Conservation (phyloP, 495 filamentous ascomycete species). For the Trichoderma asperelloides region DNA sequence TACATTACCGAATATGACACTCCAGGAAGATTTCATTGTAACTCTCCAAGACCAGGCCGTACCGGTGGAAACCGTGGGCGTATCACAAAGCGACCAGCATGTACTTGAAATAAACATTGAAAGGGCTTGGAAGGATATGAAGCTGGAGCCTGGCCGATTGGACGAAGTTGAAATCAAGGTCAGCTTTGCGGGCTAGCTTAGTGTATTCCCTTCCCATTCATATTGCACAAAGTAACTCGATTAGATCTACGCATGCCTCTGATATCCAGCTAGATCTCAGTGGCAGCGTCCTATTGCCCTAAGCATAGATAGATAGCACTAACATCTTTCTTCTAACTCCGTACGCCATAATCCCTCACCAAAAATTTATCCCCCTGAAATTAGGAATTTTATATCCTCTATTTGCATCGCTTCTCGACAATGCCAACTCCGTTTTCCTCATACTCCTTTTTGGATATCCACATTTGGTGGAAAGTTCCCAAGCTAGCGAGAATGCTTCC, state of each 20-base stretch:
- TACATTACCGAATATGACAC: slow-evolving; percentile 45
- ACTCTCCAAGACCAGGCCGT: slow-evolving; percentile 63
- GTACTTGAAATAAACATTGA: slow-evolving; percentile 73
- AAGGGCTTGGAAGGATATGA: slow-evolving; percentile 69
- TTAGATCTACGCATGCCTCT: background rate
- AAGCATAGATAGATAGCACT: background rate
- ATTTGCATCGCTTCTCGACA: slow-evolving; percentile 75
- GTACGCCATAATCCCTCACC: slow-evolving; percentile 14
- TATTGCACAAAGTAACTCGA: background rate
- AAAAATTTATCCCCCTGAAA: background rate
- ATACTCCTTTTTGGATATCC: slow-evolving; percentile 84
- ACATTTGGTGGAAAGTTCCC: slow-evolving; percentile 99
- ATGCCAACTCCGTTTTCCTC: slow-evolving; percentile 64
- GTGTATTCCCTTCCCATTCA: background rate
- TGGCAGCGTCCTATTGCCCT: background rate
- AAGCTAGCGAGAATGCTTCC: slow-evolving; percentile 92
- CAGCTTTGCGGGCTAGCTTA: slow-evolving; percentile 26
- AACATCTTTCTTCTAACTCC: slow-evolving; percentile 15
- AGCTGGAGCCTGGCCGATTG: slow-evolving; percentile 63
- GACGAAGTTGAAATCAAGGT: slow-evolving; percentile 76
- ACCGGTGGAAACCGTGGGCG: slow-evolving; percentile 54
- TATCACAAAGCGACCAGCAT: slow-evolving; percentile 42
- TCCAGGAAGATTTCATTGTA: slow-evolving; percentile 64
- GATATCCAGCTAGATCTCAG: background rate
- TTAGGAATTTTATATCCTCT: slow-evolving; percentile 14